These are phyloP conservation scores for Ascochyta rabiei DNA, from an alignment of 2,329 filamentous ascomycete species.

Conservation along the genomic window DNA sequence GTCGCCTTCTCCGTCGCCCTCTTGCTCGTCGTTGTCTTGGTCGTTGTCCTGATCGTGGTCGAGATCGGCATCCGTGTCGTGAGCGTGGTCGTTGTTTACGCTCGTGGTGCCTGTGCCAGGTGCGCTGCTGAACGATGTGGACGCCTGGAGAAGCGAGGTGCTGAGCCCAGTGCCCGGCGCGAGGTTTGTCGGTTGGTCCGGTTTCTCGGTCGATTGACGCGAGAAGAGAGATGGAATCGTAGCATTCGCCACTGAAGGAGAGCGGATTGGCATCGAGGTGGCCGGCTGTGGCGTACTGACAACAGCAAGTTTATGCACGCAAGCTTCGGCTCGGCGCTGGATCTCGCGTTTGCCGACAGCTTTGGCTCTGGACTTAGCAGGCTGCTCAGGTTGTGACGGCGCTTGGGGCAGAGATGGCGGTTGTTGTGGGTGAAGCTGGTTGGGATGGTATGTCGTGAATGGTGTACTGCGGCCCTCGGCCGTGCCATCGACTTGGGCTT, in stretches of 20 bases:
- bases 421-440: conserved; percentile 28
- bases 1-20: conserved; percentile 61
- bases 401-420: conserved; percentile 19
- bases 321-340: conserved; percentile 63
- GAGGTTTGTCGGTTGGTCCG: conserved; percentile 2
- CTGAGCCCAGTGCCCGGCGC: conserved; percentile 6
- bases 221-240: conserved; percentile 25
- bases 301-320: conserved; percentile 50
- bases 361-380: conserved; percentile 54
- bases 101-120: conserved; percentile 51
- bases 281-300: conserved; percentile 38
- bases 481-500: conserved; percentile 40
- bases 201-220: conserved; percentile 30
- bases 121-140: conserved; percentile 42
- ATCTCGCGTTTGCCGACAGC: conserved; percentile 66
- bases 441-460: conserved; percentile 36
- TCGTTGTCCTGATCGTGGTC: conserved; percentile 36
- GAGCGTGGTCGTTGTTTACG: conserved; percentile 40
- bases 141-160: conserved; percentile 22
- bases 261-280: conserved; percentile 45
- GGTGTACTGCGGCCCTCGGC: conserved; percentile 26
- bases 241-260: conserved; percentile 28
- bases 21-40: conserved; percentile 22
- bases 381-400: conserved; percentile 26
- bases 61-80: not conserved